Evolutionary conservation across 306 rosid genomes (phyloP).

Genomic region (Begonia masoniana): DNA sequence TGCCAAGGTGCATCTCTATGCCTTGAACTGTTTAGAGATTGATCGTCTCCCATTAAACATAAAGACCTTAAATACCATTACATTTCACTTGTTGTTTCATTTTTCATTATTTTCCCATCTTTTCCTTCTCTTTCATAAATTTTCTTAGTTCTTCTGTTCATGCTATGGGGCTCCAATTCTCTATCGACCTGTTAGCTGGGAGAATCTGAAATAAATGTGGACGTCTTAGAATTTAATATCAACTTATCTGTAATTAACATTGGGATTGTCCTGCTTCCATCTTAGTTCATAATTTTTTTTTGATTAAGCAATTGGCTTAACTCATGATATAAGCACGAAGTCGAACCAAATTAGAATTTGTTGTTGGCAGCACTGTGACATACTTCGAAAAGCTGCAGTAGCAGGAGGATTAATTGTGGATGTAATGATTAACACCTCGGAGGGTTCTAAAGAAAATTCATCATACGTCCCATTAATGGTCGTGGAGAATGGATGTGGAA

Average conservation of each 20-base stretch:
- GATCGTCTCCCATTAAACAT: background rate
- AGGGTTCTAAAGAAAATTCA: conserved; percentile 41
- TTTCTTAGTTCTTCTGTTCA: too few species aligned
- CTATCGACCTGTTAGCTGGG: too few species aligned
- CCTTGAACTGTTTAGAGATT: conserved; percentile 4
- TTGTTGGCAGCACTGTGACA: conserved; percentile 76
- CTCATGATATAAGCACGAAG: too few species aligned
- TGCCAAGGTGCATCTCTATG: conserved; percentile 64
- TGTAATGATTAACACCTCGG: conserved; percentile 62
- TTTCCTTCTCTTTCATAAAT: background rate
- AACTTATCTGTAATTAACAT: too few species aligned
- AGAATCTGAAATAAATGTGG: too few species aligned
- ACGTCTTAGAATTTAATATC: too few species aligned
- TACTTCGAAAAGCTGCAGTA: conserved; percentile 92
- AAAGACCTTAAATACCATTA: too few species aligned
- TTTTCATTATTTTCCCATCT: background rate
- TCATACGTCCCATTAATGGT: conserved; percentile 69
- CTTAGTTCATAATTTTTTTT: too few species aligned
- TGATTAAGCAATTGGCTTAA: too few species aligned
- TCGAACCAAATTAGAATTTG: background rate
- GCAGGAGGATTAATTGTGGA: conserved; percentile 91
- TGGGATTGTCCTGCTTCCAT: too few species aligned
- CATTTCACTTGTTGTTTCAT: background rate
- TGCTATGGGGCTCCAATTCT: too few species aligned
- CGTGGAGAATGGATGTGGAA: conserved; percentile 93